Evolutionary conservation across 352 stramenopile species (phyloP).

Genomic region (Phytophthora foliorum): DNA sequence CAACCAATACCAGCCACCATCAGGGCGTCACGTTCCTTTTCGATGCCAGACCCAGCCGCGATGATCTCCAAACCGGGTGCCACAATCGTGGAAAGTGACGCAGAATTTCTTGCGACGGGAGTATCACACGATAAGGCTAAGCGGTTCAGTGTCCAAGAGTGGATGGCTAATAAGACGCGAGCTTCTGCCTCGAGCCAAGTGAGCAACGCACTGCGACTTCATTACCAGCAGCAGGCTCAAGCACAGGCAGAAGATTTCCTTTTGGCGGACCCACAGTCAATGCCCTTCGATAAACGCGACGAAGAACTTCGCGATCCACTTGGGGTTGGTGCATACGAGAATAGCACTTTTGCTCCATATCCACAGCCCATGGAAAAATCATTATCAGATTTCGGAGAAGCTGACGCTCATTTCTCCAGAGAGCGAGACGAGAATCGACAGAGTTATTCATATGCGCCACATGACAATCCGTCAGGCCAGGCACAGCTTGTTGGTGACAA

Average conservation of each 20-base stretch:
- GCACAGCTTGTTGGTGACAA: slow-evolving; percentile 9
- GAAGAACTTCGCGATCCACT: slow-evolving; percentile 17
- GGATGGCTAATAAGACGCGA: slow-evolving; percentile 74
- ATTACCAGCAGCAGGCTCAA: slow-evolving; percentile 34
- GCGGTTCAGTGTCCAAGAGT: slow-evolving; percentile 77
- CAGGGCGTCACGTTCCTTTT: slow-evolving; percentile 15
- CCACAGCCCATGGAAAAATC: not conserved
- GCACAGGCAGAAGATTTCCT: slow-evolving; percentile 13
- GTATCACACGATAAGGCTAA: slow-evolving; percentile 78
- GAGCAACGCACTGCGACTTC: slow-evolving; percentile 25
- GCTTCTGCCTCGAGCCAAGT: slow-evolving; percentile 38
- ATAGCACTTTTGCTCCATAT: slow-evolving; percentile 3
- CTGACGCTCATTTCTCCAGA: not conserved
- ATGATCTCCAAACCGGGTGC: slow-evolving; percentile 23
- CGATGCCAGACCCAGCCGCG: slow-evolving; percentile 13
- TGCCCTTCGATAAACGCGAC: slow-evolving; percentile 6
- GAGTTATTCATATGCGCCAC: slow-evolving; percentile 43
- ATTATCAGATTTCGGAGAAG: slow-evolving; percentile 1
- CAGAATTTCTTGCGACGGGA: slow-evolving; percentile 59
- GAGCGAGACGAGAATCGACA: slow-evolving; percentile 11
- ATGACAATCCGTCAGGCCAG: slow-evolving; percentile 19
- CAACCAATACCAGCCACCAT: slow-evolving; percentile 3
- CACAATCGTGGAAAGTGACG: slow-evolving; percentile 51
- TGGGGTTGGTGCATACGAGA: slow-evolving; percentile 7
- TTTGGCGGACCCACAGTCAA: not conserved